Percentiles rank a stretch among this genome's conserved stretches.
phyloP scores from a whole-genome alignment of 495 filamentous ascomycete species.

The Aspergillus asperescens region DNA sequence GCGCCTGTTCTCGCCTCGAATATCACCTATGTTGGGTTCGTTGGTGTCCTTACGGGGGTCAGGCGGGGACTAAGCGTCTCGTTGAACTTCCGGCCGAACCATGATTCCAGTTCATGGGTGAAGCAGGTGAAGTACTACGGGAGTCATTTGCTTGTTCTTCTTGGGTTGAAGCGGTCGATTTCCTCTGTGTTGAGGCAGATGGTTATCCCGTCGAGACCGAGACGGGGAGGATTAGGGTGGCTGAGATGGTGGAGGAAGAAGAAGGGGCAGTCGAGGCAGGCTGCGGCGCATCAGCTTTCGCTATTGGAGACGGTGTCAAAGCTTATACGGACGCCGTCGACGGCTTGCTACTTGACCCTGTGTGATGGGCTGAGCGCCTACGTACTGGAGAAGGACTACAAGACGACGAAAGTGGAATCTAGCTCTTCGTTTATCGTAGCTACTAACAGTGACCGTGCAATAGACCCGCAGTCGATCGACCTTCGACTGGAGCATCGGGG shows the following conservation, averaged over 20 bases:
- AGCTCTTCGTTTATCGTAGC: slow-evolving; percentile 48
- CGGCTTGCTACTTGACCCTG: slow-evolving; percentile 56
- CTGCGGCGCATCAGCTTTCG: slow-evolving; percentile 6
- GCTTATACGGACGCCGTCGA: slow-evolving; percentile 37
- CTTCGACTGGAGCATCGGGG: slow-evolving; percentile 14
- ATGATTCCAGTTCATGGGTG: slow-evolving; percentile 32
- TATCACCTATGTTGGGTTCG: slow-evolving; percentile 60
- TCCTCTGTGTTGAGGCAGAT: slow-evolving; percentile 46
- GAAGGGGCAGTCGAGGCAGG: not conserved
- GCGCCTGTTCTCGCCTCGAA: slow-evolving; percentile 47
- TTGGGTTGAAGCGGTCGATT: slow-evolving; percentile 54
- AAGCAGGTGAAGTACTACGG: slow-evolving; percentile 38
- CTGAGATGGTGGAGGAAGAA: not conserved
- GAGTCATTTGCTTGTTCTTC: slow-evolving; percentile 51
- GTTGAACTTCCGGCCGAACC: slow-evolving; percentile 59
- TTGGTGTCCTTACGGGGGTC: slow-evolving; percentile 59
- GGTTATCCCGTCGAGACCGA: slow-evolving; percentile 28
- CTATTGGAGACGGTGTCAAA: slow-evolving; percentile 24
- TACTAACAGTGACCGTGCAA: slow-evolving; percentile 50
- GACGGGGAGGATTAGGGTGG: not conserved
- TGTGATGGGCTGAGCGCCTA: slow-evolving; percentile 41
- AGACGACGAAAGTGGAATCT: slow-evolving; percentile 33
- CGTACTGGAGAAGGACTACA: slow-evolving; percentile 55
- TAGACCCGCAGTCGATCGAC: no score
- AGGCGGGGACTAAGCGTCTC: slow-evolving; percentile 51